Percentiles rank a stretch among this genome's conserved stretches.
Evolutionary conservation across 768 basidiomycete genomes (phyloP).

Genomic region (Leccinum disarticulatum): DNA sequence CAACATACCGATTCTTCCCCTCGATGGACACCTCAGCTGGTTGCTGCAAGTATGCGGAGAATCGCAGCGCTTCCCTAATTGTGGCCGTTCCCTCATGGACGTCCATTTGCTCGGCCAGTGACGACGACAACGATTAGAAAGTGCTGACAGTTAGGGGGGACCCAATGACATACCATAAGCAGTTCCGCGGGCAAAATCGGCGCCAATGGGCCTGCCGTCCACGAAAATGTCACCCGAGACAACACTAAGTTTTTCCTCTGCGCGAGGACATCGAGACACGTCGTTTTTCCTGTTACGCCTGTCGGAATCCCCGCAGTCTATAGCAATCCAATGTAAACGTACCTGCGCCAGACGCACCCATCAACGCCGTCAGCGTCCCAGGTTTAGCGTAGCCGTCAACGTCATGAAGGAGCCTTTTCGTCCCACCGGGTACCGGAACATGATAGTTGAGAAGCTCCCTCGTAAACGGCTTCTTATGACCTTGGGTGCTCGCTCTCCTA

Average conservation of each 20-base stretch:
- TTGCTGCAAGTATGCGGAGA: conserved; percentile 84
- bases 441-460: conserved; percentile 80
- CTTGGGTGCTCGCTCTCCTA: neutral
- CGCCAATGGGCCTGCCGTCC: conserved; percentile 59
- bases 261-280: conserved; percentile 71
- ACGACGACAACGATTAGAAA: conserved; percentile 23
- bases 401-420: conserved; percentile 64
- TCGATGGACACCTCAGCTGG: conserved; percentile 61
- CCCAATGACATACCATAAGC: conserved; percentile 60
- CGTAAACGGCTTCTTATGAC: conserved; percentile 52
- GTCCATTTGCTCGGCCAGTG: conserved; percentile 76
- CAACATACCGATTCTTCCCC: conserved; percentile 79
- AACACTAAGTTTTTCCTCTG: conserved; percentile 71
- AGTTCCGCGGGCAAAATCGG: conserved; percentile 64
- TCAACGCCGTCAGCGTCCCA: conserved; percentile 84
- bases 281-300: conserved; percentile 60
- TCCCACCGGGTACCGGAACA: conserved; percentile 66
- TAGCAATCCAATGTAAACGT: conserved; percentile 25
- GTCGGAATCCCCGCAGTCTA: neutral
- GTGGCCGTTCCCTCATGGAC: conserved; percentile 81
- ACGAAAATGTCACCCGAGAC: conserved; percentile 64
- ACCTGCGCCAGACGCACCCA: conserved; percentile 84
- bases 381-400: conserved; percentile 82
- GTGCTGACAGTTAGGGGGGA: conserved; percentile 15
- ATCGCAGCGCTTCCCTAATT: conserved; percentile 81